phyloP scores from a whole-genome alignment of 2,329 filamentous ascomycete species.

The Aspergillus aculeatus region DNA sequence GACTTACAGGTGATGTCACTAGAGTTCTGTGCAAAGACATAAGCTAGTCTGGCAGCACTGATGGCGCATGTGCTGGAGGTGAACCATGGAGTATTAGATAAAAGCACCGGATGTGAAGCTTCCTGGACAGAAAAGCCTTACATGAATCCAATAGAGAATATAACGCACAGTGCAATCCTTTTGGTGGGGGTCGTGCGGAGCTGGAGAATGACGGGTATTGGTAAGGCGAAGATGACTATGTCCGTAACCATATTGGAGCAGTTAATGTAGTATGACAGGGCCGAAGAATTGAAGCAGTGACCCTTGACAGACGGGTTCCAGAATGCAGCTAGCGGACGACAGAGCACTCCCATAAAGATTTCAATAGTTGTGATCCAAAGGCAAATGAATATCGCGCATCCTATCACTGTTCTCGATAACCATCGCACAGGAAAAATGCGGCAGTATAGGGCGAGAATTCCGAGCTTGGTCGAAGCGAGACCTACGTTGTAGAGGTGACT shows the following conservation, averaged over 20 bases:
- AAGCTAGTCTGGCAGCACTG: slow-evolving; percentile 7
- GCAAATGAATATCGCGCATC: not conserved
- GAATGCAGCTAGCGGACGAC: slow-evolving; percentile 6
- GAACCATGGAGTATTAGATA: not conserved
- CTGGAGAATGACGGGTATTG: slow-evolving; percentile 3
- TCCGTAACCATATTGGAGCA: slow-evolving; percentile 9
- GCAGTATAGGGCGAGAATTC: slow-evolving; percentile 8
- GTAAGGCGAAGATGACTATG: slow-evolving; percentile 3
- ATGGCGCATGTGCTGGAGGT: slow-evolving; percentile 6
- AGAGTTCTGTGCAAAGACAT: slow-evolving; percentile 4
- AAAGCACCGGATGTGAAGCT: not conserved
- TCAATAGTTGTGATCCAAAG: slow-evolving; percentile 9
- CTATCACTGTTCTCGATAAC: slow-evolving; percentile 8
- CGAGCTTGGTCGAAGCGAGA: slow-evolving; percentile 5
- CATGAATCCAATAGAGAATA: slow-evolving; percentile 10
- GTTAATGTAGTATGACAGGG: slow-evolving; percentile 7
- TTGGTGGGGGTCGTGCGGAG: slow-evolving; percentile 4
- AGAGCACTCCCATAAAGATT: slow-evolving; percentile 6
- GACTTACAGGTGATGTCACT: slow-evolving; percentile 7
- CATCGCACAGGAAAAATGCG: slow-evolving; percentile 6
- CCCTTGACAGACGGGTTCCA: slow-evolving; percentile 7
- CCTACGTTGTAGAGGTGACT: slow-evolving; percentile 10
- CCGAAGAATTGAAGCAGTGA: slow-evolving; percentile 5
- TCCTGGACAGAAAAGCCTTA: not conserved
- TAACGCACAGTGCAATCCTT: not conserved